A percentile compares a stretch with the other conserved stretches of the same genome.
These are phyloP conservation scores for Neofusicoccum parvum DNA, from an alignment of 2,329 filamentous ascomycete species.

Conservation along the genomic window DNA sequence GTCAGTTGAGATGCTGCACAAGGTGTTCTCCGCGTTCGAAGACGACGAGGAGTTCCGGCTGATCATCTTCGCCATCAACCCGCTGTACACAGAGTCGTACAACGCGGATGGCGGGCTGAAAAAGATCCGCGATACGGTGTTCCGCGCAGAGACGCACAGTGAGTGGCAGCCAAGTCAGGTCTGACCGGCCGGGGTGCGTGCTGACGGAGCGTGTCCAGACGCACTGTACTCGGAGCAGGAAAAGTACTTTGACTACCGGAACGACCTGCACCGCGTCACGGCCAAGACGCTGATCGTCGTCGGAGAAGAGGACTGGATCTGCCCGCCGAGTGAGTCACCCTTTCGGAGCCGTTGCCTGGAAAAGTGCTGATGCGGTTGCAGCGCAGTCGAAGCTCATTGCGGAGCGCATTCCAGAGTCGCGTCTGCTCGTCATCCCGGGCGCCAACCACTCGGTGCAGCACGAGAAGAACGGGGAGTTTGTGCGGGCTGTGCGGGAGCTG, in stretches of 20 bases:
- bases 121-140: conserved; percentile 34
- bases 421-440: conserved; percentile 32
- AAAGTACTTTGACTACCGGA: conserved; percentile 45
- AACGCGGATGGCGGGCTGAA: conserved; percentile 37
- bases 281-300: conserved; percentile 43
- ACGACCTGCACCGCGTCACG: conserved; percentile 32
- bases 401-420: conserved; percentile 29
- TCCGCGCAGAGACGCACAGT: conserved; percentile 43
- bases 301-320: conserved; percentile 46
- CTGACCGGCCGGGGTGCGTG: too few relatives aligned
- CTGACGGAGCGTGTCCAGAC: conserved; percentile 27
- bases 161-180: conserved; percentile 14
- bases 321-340: conserved; percentile 27
- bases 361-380: not conserved
- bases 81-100: conserved; percentile 41
- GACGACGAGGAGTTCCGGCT: conserved; percentile 44
- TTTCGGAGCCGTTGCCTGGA: not conserved
- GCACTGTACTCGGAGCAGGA: conserved; percentile 39
- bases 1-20: conserved; percentile 42
- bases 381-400: conserved; percentile 37
- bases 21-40: conserved; percentile 43
- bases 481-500: conserved; percentile 22
- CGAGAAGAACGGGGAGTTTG: conserved; percentile 38
- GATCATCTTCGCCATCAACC: conserved; percentile 42
- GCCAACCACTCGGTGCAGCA: conserved; percentile 43